These are phyloP conservation scores for Madurella mycetomatis DNA, from an alignment of 2,329 filamentous ascomycete species.

Conservation along the genomic window DNA sequence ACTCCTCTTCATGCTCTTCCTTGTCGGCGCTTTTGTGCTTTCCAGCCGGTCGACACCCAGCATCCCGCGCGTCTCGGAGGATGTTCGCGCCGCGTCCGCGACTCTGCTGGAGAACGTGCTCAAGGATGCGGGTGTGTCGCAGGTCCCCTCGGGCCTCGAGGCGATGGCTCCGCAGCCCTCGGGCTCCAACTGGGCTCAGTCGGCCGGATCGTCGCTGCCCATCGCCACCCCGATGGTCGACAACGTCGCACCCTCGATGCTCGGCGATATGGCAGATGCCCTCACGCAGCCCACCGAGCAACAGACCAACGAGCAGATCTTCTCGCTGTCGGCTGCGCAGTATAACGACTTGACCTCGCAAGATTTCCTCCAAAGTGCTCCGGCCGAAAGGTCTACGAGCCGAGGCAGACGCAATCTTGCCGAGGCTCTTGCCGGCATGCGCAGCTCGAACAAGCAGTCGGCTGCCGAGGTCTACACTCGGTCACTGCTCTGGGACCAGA, in stretches of 20 bases:
- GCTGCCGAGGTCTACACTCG: conserved; percentile 89
- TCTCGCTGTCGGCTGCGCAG: conserved; percentile 78
- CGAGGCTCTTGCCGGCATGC: conserved; percentile 76
- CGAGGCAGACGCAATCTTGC: conserved; percentile 70
- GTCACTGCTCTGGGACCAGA: conserved; percentile 89
- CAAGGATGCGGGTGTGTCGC: conserved; percentile 67
- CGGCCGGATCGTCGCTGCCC: conserved; percentile 34
- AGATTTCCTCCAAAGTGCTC: conserved; percentile 61
- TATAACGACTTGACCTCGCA: conserved; percentile 80
- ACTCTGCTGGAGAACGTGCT: conserved; percentile 75
- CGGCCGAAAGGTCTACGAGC: conserved; percentile 50
- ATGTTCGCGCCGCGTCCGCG: conserved; percentile 73
- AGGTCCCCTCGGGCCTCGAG: conserved; percentile 40
- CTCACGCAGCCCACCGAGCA: conserved; percentile 74
- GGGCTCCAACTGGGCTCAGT: conserved; percentile 43
- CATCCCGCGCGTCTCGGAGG: conserved; percentile 74
- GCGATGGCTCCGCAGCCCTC: conserved; percentile 50
- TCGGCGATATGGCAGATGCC: conserved; percentile 63
- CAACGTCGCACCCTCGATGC: conserved; percentile 53
- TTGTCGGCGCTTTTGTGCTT: conserved; percentile 92
- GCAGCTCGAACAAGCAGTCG: conserved; percentile 64
- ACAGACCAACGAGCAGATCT: conserved; percentile 83
- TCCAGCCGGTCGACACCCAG: conserved; percentile 73
- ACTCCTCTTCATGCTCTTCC: conserved; percentile 88
- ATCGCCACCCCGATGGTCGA: conserved; percentile 44